These are phyloP conservation scores for Oleoguttula mirabilis DNA, from an alignment of 495 filamentous ascomycete genomes.

Conservation along the genomic window DNA sequence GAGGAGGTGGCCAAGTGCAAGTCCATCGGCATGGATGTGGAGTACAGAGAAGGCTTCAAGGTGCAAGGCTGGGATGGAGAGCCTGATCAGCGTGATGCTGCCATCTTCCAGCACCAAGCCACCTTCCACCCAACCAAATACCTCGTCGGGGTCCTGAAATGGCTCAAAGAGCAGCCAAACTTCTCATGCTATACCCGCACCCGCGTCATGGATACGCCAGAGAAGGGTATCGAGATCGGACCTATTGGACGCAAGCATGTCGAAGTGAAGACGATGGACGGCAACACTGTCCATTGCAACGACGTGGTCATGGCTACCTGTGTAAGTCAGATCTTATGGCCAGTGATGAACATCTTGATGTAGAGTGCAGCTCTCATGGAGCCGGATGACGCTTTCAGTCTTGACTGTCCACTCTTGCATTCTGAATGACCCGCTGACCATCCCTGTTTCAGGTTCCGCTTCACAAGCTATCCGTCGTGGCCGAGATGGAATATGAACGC, in stretches of 20 bases:
- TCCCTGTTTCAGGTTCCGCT: conserved; percentile 38
- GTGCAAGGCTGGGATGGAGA: conserved; percentile 39
- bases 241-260: too few relatives aligned
- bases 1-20: conserved; percentile 35
- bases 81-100: conserved; percentile 39
- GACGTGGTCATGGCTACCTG: too few relatives aligned
- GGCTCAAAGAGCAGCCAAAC: too few relatives aligned
- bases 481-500: conserved; percentile 39
- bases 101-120: conserved; percentile 39
- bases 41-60: conserved; percentile 29
- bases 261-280: too few relatives aligned
- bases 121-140: conserved; percentile 50
- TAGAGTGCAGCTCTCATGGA: conserved; percentile 40
- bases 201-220: too few relatives aligned
- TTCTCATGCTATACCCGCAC: too few relatives aligned
- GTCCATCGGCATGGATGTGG: conserved; percentile 33
- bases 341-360: too few relatives aligned
- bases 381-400: too few relatives aligned
- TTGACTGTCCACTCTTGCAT: conserved; percentile 40
- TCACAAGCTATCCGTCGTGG: conserved; percentile 41
- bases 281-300: too few relatives aligned
- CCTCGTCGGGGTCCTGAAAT: conserved; percentile 38
- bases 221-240: too few relatives aligned
- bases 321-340: too few relatives aligned
- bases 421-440: conserved; percentile 20